Percentiles rank a stretch among this genome's conserved stretches.
Evolutionary conservation across 2,329 filamentous ascomycete species (phyloP).

Genomic region (Fusarium sp.): DNA sequence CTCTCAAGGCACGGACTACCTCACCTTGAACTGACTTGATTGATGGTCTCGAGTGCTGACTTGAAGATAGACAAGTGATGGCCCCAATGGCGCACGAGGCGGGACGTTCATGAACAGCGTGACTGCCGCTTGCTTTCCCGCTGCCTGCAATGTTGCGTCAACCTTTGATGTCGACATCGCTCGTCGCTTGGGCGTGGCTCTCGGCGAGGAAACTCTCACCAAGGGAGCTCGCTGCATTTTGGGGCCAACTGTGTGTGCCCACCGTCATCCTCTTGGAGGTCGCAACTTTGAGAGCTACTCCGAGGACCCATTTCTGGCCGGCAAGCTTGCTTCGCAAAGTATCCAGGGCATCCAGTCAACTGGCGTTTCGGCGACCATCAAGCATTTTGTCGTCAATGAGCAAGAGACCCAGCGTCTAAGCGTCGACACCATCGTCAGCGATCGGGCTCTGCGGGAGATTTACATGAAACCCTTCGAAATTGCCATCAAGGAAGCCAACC

Average conservation of each 20-base stretch:
- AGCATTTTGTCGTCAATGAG: slow-evolving; percentile 46
- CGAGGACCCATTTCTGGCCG: slow-evolving; percentile 49
- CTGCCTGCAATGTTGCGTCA: slow-evolving; percentile 59
- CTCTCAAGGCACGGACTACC: background rate
- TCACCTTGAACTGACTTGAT: background rate
- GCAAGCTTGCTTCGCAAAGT: slow-evolving; percentile 45
- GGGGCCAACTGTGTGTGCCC: slow-evolving; percentile 49
- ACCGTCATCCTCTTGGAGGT: slow-evolving; percentile 54
- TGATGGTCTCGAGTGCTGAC: background rate
- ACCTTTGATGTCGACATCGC: slow-evolving; percentile 71
- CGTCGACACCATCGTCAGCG: slow-evolving; percentile 9
- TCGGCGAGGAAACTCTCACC: slow-evolving; percentile 61
- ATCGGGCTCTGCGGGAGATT: slow-evolving; percentile 22
- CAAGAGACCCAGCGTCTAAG: slow-evolving; percentile 22
- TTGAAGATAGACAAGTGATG: background rate
- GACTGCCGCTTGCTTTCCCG: slow-evolving; percentile 17
- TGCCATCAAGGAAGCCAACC: slow-evolving; percentile 43
- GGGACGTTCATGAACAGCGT: background rate
- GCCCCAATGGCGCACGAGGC: slow-evolving; percentile 15
- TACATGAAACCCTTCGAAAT: slow-evolving; percentile 45
- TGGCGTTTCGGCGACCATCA: slow-evolving; percentile 43
- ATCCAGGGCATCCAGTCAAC: slow-evolving; percentile 52
- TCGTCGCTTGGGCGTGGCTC: slow-evolving; percentile 63
- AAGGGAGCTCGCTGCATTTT: slow-evolving; percentile 77
- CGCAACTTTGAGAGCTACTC: slow-evolving; percentile 52